phyloP scores from a whole-genome alignment of 495 filamentous ascomycete species.

The Daldinia vernicosa region DNA sequence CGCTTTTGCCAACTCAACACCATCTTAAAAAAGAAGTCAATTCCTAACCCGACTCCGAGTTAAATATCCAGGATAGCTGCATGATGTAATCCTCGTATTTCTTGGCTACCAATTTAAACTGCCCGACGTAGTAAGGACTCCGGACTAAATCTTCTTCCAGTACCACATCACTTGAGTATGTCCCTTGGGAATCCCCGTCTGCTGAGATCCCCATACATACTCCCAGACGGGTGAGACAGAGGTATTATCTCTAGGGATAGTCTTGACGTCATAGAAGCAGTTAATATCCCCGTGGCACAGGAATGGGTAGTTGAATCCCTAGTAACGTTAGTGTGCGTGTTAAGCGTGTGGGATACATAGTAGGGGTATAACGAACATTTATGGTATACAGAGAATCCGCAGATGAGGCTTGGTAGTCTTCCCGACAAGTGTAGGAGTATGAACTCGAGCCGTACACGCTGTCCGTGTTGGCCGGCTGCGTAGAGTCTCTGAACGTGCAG shows the following conservation, averaged over 20 bases:
- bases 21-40: background rate
- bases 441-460: constrained; percentile 44
- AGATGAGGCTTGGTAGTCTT: background rate
- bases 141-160: constrained; percentile 36
- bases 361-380: constrained; percentile 9
- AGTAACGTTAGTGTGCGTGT: background rate
- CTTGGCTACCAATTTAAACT: background rate
- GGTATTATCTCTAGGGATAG: constrained; percentile 9
- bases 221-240: constrained; percentile 45
- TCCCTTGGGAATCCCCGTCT: constrained; percentile 42
- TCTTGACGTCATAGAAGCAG: constrained; percentile 49
- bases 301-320: constrained; percentile 46
- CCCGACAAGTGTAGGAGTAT: constrained; percentile 43
- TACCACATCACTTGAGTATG: constrained; percentile 46
- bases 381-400: constrained; percentile 46
- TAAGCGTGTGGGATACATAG: background rate
- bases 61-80: background rate
- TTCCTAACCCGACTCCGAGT: background rate
- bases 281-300: constrained; percentile 47
- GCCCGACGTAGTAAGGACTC: background rate
- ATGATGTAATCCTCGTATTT: background rate
- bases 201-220: constrained; percentile 47
- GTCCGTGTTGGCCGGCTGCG: constrained; percentile 48
- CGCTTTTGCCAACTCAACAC: background rate
- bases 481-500: constrained; percentile 47